Evolutionary conservation across 176 grass and related monocot species (phyloP).

Genomic region (Aegilops tauschii): DNA sequence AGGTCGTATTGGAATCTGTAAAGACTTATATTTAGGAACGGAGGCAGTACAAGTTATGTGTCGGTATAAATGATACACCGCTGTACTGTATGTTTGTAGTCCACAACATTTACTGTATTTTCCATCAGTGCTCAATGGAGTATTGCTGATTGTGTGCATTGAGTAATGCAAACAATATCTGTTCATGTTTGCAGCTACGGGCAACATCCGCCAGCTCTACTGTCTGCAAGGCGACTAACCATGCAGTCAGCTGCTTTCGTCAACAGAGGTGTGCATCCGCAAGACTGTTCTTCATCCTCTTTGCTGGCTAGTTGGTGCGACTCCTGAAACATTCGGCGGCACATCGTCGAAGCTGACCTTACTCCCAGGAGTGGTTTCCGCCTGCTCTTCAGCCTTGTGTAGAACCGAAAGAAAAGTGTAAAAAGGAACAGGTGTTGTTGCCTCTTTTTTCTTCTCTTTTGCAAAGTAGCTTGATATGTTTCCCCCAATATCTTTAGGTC

Average conservation of each 20-base stretch:
- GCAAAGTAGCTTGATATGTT: constrained; percentile 7
- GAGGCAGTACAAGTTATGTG: background rate
- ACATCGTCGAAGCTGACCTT: constrained; percentile 41
- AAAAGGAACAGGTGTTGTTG: constrained; percentile 24
- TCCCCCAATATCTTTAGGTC: background rate
- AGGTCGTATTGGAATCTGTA: too few relatives aligned
- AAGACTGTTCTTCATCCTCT: constrained; percentile 21
- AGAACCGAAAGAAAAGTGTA: constrained; percentile 36
- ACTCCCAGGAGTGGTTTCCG: background rate
- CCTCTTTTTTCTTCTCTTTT: background rate
- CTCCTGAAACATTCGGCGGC: constrained; percentile 32
- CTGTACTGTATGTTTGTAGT: background rate
- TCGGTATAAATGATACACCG: background rate
- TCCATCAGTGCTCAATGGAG: background rate
- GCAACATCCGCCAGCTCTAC: constrained; percentile 96
- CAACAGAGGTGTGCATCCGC: background rate
- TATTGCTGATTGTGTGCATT: background rate
- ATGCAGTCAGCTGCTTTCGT: background rate
- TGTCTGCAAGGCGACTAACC: constrained; percentile 88
- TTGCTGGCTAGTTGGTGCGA: background rate
- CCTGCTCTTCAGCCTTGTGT: constrained; percentile 17
- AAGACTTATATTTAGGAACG: too few relatives aligned
- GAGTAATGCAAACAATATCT: constrained; percentile 12
- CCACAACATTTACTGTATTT: background rate
- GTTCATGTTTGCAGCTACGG: constrained; percentile 61